Evolutionary conservation across 2,329 filamentous ascomycete genomes (phyloP).

Genomic region (Epichloe hybrida): DNA sequence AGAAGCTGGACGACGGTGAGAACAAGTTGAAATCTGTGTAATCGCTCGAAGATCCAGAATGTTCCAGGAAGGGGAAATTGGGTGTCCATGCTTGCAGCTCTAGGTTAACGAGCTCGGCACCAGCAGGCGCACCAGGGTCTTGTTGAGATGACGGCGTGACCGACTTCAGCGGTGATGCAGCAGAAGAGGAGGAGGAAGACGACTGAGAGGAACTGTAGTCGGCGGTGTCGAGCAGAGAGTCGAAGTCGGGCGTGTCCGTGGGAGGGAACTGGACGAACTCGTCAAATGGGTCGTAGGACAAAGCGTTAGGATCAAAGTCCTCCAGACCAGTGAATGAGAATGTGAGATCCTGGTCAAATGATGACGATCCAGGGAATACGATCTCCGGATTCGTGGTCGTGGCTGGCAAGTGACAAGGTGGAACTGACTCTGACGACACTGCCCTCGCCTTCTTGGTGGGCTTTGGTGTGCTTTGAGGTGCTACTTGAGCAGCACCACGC

Average conservation of each 20-base stretch:
- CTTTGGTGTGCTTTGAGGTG: slow-evolving; percentile 19
- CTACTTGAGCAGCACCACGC: slow-evolving; percentile 21
- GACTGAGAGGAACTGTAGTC: slow-evolving; percentile 28
- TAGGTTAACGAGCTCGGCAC: slow-evolving; percentile 1
- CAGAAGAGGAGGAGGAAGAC: slow-evolving; percentile 13
- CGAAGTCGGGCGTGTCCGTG: slow-evolving; percentile 23
- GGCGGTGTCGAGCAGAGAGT: slow-evolving; percentile 32
- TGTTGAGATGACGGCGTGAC: slow-evolving; percentile 13
- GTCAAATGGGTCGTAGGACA: slow-evolving; percentile 25
- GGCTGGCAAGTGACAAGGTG: slow-evolving; percentile 10
- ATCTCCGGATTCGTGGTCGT: neutral
- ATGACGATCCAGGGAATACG: slow-evolving; percentile 1
- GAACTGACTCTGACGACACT: slow-evolving; percentile 7
- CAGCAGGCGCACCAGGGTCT: slow-evolving; percentile 8
- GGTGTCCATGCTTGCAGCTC: slow-evolving; percentile 3
- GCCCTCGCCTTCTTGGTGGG: slow-evolving; percentile 29
- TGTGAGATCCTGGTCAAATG: slow-evolving; percentile 9
- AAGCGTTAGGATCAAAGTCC: slow-evolving; percentile 6
- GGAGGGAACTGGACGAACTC: slow-evolving; percentile 33
- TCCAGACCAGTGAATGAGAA: slow-evolving; percentile 13
- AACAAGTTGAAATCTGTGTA: slow-evolving; percentile 44
- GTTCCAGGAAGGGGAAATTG: slow-evolving; percentile 26
- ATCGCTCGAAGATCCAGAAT: slow-evolving; percentile 14
- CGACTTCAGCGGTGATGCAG: slow-evolving; percentile 14
- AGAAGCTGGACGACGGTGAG: slow-evolving; percentile 34